Percentiles rank a stretch among this genome's conserved stretches.
Evolutionary conservation across 148 eudicot genomes (phyloP).

Genomic region (Fagopyrum tataricum): DNA sequence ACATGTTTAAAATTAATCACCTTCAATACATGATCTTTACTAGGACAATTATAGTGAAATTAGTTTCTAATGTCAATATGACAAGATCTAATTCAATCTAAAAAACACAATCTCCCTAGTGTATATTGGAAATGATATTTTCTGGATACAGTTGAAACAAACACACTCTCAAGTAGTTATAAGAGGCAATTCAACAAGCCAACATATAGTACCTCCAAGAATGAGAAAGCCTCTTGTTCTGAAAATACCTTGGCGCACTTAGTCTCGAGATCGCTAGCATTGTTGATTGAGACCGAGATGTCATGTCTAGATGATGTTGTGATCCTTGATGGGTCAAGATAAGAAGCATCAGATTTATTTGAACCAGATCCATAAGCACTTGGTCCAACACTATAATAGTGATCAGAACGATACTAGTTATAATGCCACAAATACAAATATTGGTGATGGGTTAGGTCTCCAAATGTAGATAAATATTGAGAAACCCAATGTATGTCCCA

Average conservation of each 20-base stretch:
- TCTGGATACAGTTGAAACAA: too few species aligned
- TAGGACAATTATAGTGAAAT: too few species aligned
- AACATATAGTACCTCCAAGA: too few species aligned
- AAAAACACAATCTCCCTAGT: too few species aligned
- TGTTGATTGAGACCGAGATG: slow-evolving; percentile 74
- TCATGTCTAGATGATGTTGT: slow-evolving; percentile 85
- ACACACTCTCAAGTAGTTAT: too few species aligned
- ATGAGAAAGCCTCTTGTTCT: too few species aligned
- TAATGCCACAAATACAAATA: background rate
- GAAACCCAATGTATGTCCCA: background rate
- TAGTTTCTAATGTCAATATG: too few species aligned
- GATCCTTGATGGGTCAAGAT: slow-evolving; percentile 74
- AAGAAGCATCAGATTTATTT: slow-evolving; percentile 37
- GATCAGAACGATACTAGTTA: background rate
- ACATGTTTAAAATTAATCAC: too few species aligned
- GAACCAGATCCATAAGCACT: slow-evolving; percentile 4
- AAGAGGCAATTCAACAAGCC: too few species aligned
- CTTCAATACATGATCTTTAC: too few species aligned
- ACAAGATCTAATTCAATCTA: too few species aligned
- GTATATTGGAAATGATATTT: too few species aligned
- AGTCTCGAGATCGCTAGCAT: slow-evolving; percentile 86
- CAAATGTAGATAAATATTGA: background rate
- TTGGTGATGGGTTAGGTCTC: slow-evolving; percentile 10
- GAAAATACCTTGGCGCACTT: slow-evolving; percentile 94
- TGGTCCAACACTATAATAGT: slow-evolving; percentile 8